Percentiles rank a stretch among this genome's conserved stretches.
Conservation (phyloP, 768 basidiomycete genomes). For the Suillus weaverae region DNA sequence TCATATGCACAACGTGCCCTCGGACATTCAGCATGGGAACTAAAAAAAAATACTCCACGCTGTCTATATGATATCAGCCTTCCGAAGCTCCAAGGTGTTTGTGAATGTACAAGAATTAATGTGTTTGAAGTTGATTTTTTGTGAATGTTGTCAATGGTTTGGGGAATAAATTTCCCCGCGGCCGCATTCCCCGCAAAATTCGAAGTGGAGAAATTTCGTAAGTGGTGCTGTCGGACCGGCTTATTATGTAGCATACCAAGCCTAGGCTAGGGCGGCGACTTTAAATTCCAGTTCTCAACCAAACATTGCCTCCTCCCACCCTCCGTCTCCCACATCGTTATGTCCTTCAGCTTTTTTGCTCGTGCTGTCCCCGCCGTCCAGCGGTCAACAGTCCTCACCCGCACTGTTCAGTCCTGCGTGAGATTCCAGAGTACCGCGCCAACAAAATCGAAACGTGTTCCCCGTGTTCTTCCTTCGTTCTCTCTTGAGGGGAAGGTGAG, state of each 20-base stretch:
- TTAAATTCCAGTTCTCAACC: conserved; percentile 22
- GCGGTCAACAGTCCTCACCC: conserved; percentile 17
- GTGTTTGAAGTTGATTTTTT: neutral
- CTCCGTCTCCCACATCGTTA: conserved; percentile 18
- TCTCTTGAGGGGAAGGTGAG: conserved; percentile 77
- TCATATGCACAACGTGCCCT: neutral
- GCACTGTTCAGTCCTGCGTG: conserved; percentile 7
- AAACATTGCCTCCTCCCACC: conserved; percentile 10
- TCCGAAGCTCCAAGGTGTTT: too few relatives aligned
- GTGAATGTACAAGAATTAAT: neutral
- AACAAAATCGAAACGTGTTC: conserved; percentile 18
- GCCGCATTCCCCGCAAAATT: conserved; percentile 12
- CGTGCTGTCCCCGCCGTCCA: conserved; percentile 20
- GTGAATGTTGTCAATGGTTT: neutral
- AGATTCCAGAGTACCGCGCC: conserved; percentile 30
- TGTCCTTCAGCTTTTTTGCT: conserved; percentile 30
- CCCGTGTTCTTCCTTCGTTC: conserved; percentile 68
- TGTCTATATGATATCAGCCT: neutral
- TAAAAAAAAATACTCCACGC: neutral
- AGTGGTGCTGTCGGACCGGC: conserved; percentile 8
- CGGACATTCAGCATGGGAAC: neutral
- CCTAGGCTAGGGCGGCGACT: conserved; percentile 8
- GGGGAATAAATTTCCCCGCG: neutral
- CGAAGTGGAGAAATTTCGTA: conserved; percentile 12
- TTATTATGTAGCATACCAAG: conserved; percentile 12